Evolutionary conservation across 257 asterid species (phyloP).

Genomic region (Thymus quinquecostatus): DNA sequence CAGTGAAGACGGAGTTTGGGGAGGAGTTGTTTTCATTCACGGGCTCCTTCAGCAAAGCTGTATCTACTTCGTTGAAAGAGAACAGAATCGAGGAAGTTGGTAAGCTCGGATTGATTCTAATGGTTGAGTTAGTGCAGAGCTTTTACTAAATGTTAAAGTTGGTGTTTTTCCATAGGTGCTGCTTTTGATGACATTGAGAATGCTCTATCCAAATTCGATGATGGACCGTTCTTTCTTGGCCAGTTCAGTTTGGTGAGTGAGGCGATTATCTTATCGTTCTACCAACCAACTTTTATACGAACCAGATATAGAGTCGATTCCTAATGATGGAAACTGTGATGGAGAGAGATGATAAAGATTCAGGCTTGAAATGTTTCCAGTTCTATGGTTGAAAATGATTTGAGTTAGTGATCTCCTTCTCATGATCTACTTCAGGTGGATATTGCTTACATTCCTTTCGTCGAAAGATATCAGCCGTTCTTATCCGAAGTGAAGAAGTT

Average conservation of each 20-base stretch:
- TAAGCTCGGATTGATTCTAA: constrained; percentile 27
- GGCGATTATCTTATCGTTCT: not conserved
- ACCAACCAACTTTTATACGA: not conserved
- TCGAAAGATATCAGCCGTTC: constrained; percentile 68
- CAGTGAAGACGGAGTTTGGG: constrained; percentile 52
- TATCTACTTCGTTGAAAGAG: constrained; percentile 56
- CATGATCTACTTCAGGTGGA: constrained; percentile 58
- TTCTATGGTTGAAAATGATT: constrained; percentile 16
- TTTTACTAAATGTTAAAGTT: not conserved
- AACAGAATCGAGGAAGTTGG: constrained; percentile 53
- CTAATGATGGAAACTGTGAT: not conserved
- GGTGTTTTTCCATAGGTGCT: constrained; percentile 40
- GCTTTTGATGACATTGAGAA: constrained; percentile 70
- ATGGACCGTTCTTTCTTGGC: constrained; percentile 85
- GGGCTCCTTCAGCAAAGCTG: constrained; percentile 56
- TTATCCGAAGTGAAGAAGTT: constrained; percentile 58
- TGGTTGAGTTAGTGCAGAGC: not conserved
- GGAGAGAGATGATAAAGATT: not conserved
- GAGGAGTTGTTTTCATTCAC: constrained; percentile 62
- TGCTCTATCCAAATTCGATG: constrained; percentile 69
- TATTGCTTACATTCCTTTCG: constrained; percentile 75
- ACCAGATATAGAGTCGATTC: not conserved
- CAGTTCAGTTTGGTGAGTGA: constrained; percentile 70
- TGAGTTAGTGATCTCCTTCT: constrained; percentile 13
- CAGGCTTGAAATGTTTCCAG: not conserved